phyloP scores from a whole-genome alignment of 2,329 filamentous ascomycete genomes.

The Alternaria metachromatica region DNA sequence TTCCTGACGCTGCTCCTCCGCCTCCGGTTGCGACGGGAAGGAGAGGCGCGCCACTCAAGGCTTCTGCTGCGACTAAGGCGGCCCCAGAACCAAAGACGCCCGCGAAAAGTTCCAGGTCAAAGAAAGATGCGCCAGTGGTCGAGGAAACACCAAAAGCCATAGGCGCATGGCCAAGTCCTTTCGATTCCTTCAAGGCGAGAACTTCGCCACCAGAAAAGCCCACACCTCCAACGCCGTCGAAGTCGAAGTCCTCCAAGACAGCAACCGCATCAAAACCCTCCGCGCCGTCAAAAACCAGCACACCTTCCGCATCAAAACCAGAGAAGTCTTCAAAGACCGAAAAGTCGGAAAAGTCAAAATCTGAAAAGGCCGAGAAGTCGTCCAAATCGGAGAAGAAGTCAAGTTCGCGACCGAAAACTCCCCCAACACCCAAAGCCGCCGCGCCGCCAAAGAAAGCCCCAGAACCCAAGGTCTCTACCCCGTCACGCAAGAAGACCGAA shows the following conservation, averaged over 20 bases:
- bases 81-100: slow-evolving; percentile 12
- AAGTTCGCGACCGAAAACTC: slow-evolving; percentile 15
- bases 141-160: slow-evolving; percentile 12
- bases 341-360: background rate
- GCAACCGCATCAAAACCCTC: slow-evolving; percentile 7
- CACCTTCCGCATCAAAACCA: background rate
- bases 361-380: slow-evolving; percentile 9
- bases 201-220: slow-evolving; percentile 3
- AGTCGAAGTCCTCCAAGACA: slow-evolving; percentile 4
- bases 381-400: slow-evolving; percentile 3
- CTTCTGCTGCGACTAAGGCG: slow-evolving; percentile 9
- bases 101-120: background rate
- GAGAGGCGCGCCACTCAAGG: slow-evolving; percentile 16
- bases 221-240: slow-evolving; percentile 8
- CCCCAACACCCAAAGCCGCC: slow-evolving; percentile 7
- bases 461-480: background rate
- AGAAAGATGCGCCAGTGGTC: slow-evolving; percentile 4
- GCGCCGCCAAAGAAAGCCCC: slow-evolving; percentile 11
- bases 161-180: slow-evolving; percentile 13
- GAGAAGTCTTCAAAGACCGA: slow-evolving; percentile 7
- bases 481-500: slow-evolving; percentile 4
- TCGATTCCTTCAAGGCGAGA: slow-evolving; percentile 8
- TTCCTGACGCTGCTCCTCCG: slow-evolving; percentile 6
- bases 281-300: slow-evolving; percentile 5
- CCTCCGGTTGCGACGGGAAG: slow-evolving; percentile 14